Evolutionary conservation across 2,329 filamentous ascomycete species (phyloP).

Genomic region (Colletotrichum cereale): DNA sequence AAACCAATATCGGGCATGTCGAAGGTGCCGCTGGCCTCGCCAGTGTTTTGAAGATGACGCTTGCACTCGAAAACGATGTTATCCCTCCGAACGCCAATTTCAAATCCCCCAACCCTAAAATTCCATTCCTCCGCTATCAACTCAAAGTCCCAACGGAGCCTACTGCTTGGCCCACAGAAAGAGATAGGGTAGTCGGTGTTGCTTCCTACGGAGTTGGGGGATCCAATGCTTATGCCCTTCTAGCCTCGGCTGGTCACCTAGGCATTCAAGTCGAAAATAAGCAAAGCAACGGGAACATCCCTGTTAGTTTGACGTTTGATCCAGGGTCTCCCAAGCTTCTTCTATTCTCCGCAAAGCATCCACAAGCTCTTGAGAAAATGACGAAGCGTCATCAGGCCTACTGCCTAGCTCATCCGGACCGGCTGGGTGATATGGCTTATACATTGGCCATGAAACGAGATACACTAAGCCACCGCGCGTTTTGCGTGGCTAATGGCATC

Average conservation of each 20-base stretch:
- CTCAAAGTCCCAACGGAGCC: slow-evolving; percentile 46
- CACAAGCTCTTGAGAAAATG: slow-evolving; percentile 32
- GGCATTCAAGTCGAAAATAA: neutral
- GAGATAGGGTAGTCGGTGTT: slow-evolving; percentile 47
- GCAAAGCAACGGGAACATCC: fast-evolving
- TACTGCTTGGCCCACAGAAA: slow-evolving; percentile 44
- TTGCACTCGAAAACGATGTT: slow-evolving; percentile 41
- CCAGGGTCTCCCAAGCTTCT: neutral
- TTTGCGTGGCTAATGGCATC: slow-evolving; percentile 39
- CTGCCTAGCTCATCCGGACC: slow-evolving; percentile 24
- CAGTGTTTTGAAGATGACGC: slow-evolving; percentile 49
- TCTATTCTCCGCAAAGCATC: slow-evolving; percentile 26
- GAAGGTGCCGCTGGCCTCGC: slow-evolving; percentile 51
- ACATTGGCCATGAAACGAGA: slow-evolving; percentile 48
- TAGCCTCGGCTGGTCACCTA: slow-evolving; percentile 5
- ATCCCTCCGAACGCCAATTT: slow-evolving; percentile 40
- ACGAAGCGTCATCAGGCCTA: slow-evolving; percentile 39
- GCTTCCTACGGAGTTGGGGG: slow-evolving; percentile 53
- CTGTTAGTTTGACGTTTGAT: neutral
- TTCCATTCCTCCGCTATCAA: slow-evolving; percentile 36
- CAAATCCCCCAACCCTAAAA: slow-evolving; percentile 35
- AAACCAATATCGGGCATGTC: slow-evolving; percentile 54
- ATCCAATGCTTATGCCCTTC: slow-evolving; percentile 27
- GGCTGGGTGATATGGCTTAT: slow-evolving; percentile 45
- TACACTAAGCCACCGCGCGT: slow-evolving; percentile 45